These are phyloP conservation scores for Cutaneotrichosporon sp. DNA, from an alignment of 1,284 basidiomycete species.

Conservation along the genomic window DNA sequence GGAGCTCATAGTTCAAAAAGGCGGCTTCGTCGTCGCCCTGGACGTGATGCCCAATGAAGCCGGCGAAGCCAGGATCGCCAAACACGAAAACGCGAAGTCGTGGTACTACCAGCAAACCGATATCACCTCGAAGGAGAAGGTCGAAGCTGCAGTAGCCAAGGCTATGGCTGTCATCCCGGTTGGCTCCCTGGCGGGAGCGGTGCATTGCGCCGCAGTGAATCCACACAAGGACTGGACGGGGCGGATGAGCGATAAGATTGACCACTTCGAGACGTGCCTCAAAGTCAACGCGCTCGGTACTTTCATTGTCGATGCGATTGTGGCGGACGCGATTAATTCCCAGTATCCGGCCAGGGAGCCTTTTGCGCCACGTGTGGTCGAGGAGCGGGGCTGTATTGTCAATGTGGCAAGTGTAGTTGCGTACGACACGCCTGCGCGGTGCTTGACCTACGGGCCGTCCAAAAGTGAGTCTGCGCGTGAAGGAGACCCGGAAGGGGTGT, in stretches of 20 bases:
- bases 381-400: constrained; percentile 25
- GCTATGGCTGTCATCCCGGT: constrained; percentile 6
- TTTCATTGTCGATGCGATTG: constrained; percentile 20
- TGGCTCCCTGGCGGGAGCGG: constrained; percentile 19
- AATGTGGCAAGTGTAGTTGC: constrained; percentile 22
- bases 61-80: background rate
- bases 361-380: constrained; percentile 1
- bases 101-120: constrained; percentile 12
- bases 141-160: constrained; percentile 7
- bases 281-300: constrained; percentile 19
- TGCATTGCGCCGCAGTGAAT: constrained; percentile 25
- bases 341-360: constrained; percentile 8
- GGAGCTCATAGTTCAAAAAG: background rate
- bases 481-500: too few relatives aligned
- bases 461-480: constrained; percentile 9
- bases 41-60: background rate
- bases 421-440: constrained; percentile 12
- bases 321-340: constrained; percentile 24
- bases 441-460: constrained; percentile 20
- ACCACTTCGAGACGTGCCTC: constrained; percentile 17
- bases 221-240: constrained; percentile 5
- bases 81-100: background rate
- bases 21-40: constrained; percentile 1
- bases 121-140: constrained; percentile 8
- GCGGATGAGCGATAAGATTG: constrained; percentile 7